These are phyloP conservation scores for Boletus reticulatus DNA, from an alignment of 768 basidiomycete species.

Conservation along the genomic window DNA sequence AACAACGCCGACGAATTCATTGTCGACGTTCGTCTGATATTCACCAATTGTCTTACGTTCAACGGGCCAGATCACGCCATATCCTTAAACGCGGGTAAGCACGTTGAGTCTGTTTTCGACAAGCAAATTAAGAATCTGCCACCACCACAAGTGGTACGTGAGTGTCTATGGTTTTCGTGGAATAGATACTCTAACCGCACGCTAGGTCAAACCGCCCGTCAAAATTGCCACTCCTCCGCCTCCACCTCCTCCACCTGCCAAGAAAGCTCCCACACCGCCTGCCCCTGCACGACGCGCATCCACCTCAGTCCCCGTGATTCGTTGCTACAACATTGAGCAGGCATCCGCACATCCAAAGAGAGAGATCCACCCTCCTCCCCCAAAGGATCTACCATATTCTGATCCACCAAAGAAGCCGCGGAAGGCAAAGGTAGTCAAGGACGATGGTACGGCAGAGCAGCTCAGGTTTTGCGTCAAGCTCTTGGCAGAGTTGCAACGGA, in stretches of 20 bases:
- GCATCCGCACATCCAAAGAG: conserved; percentile 84
- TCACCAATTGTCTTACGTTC: conserved; percentile 85
- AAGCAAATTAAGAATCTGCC: conserved; percentile 87
- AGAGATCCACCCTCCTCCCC: conserved; percentile 76
- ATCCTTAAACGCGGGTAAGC: conserved; percentile 74
- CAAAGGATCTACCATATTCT: conserved; percentile 85
- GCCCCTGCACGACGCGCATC: conserved; percentile 67
- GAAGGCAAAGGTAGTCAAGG: conserved; percentile 56
- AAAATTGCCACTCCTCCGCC: conserved; percentile 40
- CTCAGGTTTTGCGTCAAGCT: conserved; percentile 79
- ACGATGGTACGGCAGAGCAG: conserved; percentile 76
- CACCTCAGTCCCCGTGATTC: conserved; percentile 77
- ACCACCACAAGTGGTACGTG: conserved; percentile 66
- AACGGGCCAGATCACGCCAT: conserved; percentile 91
- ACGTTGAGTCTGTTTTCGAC: conserved; percentile 82
- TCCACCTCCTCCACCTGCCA: conserved; percentile 35
- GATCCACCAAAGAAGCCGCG: conserved; percentile 71
- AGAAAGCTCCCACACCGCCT: conserved; percentile 34
- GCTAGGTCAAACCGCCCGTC: conserved; percentile 42
- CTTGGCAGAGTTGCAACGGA: conserved; percentile 71
- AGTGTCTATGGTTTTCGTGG: conserved; percentile 18
- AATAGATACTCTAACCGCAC: conserved; percentile 11
- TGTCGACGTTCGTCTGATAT: conserved; percentile 82
- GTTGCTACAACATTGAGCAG: conserved; percentile 64
- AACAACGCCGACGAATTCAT: conserved; percentile 75